Conservation (phyloP, 768 basidiomycete genomes). For the Boletus vermiculosoides region DNA sequence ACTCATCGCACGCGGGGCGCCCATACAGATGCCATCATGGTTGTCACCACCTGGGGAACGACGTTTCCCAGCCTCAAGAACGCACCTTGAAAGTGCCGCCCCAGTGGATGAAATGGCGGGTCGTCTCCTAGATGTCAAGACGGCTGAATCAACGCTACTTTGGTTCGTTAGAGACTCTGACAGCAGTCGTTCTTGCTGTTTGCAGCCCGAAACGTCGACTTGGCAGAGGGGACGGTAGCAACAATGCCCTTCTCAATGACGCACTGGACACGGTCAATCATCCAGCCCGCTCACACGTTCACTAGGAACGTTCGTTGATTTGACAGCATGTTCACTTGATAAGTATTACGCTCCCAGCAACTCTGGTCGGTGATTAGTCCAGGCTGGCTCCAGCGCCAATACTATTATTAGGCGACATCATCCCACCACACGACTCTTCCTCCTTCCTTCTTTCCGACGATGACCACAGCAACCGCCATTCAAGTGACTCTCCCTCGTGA, state of each 20-base stretch:
- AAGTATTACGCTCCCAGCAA: too few species aligned
- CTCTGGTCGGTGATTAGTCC: not conserved
- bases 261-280: not conserved
- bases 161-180: too few species aligned
- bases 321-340: too few species aligned
- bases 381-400: not conserved
- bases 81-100: slow-evolving; percentile 24
- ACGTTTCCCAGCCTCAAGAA: slow-evolving; percentile 34
- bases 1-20: not conserved
- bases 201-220: not conserved
- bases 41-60: slow-evolving; percentile 14
- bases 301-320: not conserved
- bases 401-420: slow-evolving; percentile 1
- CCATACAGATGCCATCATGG: too few species aligned
- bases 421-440: not conserved
- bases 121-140: slow-evolving; percentile 24
- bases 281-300: slow-evolving; percentile 2
- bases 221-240: not conserved
- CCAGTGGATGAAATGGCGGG: slow-evolving; percentile 29
- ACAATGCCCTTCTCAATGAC: not conserved
- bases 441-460: not conserved
- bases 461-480: slow-evolving; percentile 13
- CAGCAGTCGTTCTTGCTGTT: not conserved
- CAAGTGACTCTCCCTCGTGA: slow-evolving; percentile 3
- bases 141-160: too few species aligned